A percentile compares a stretch with the other conserved stretches of the same genome.
Evolutionary conservation across 2,329 filamentous ascomycete genomes (phyloP).

Genomic region (Calonectria honghensis): DNA sequence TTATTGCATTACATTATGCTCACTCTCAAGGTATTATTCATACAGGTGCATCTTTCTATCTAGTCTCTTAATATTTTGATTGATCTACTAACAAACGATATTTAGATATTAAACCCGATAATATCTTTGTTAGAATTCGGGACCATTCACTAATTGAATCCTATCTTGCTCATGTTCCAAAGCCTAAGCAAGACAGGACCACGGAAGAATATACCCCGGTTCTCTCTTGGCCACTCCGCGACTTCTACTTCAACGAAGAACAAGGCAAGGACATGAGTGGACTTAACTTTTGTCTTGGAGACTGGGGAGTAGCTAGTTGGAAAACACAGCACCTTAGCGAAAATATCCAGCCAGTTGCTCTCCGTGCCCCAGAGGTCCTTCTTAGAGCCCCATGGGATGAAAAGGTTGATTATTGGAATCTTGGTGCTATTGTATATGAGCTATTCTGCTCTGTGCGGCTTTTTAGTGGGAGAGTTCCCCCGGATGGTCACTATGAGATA

Average conservation of each 20-base stretch:
- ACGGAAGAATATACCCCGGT: constrained; percentile 12
- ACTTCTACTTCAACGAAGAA: not conserved
- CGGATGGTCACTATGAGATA: not conserved
- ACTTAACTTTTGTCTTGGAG: not conserved
- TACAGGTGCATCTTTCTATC: constrained; percentile 41
- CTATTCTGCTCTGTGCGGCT: not conserved
- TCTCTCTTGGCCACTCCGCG: constrained; percentile 6
- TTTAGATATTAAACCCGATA: constrained; percentile 33
- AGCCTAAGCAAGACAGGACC: constrained; percentile 33
- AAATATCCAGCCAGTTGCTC: constrained; percentile 6
- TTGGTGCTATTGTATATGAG: not conserved
- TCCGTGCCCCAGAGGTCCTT: not conserved
- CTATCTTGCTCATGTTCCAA: constrained; percentile 40
- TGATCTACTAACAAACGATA: not conserved
- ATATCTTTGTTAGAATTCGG: constrained; percentile 51
- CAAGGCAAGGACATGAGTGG: not conserved
- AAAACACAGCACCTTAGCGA: not conserved
- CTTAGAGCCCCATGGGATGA: not conserved
- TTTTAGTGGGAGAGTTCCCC: not conserved
- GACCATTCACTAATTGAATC: constrained; percentile 42
- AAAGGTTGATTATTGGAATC: not conserved
- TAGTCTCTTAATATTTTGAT: not conserved
- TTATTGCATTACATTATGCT: constrained; percentile 47
- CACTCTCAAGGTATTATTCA: constrained; percentile 50
- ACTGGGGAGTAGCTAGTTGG: not conserved